phyloP scores from a whole-genome alignment of 2,329 filamentous ascomycete genomes.

The Neofusicoccum ribis region DNA sequence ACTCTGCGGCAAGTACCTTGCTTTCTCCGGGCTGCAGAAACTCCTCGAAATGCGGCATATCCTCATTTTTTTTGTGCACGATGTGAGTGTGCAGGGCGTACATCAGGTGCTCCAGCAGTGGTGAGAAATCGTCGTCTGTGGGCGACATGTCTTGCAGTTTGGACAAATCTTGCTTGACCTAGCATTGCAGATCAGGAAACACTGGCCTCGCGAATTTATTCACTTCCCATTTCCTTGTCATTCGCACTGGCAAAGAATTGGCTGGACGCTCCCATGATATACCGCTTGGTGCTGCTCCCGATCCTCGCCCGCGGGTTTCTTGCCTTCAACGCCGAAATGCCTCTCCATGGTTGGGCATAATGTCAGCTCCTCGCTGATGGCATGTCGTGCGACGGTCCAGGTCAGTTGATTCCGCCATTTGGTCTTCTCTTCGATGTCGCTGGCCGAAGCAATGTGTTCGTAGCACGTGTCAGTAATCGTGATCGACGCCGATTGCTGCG shows the following conservation, averaged over 20 bases:
- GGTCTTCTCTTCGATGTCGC: conserved; percentile 19
- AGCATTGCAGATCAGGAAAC: not conserved
- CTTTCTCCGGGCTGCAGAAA: conserved; percentile 27
- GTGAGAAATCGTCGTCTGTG: conserved; percentile 26
- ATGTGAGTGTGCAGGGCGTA: conserved; percentile 29
- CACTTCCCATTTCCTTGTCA: no score
- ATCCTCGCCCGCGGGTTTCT: conserved; percentile 21
- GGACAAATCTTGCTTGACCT: conserved; percentile 35
- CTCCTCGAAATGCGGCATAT: conserved; percentile 33
- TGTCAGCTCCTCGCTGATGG: conserved; percentile 24
- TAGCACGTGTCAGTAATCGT: not conserved
- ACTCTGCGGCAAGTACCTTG: conserved; percentile 32
- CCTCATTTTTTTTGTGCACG: conserved; percentile 33
- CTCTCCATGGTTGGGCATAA: conserved; percentile 25
- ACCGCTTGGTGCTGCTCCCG: conserved; percentile 20
- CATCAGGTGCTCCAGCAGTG: conserved; percentile 30
- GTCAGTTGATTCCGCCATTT: conserved; percentile 23
- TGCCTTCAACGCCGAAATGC: conserved; percentile 21
- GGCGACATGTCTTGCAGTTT: conserved; percentile 32
- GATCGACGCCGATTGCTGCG: no score
- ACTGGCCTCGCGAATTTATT: not conserved
- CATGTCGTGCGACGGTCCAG: conserved; percentile 23
- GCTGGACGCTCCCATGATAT: no score
- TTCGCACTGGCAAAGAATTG: no score
- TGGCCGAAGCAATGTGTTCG: not conserved